phyloP scores from a whole-genome alignment of 225 moss, liverwort and hornwort species.

The Asterella californica region DNA sequence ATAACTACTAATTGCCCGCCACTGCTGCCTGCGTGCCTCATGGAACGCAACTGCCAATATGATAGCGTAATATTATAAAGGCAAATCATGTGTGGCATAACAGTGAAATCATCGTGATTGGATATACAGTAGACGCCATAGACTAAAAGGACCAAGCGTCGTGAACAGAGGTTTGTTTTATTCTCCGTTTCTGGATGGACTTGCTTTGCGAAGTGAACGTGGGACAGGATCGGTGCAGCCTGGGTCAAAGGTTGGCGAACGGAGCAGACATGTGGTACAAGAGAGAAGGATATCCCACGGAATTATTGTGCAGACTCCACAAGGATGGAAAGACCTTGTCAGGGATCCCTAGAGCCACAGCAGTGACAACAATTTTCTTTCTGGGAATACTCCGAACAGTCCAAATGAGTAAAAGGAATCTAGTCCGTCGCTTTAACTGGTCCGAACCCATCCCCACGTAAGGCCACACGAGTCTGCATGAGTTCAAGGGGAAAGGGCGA shows the following conservation, averaged over 20 bases:
- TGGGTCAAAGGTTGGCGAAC: background rate
- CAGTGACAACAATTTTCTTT: background rate
- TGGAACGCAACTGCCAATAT: background rate
- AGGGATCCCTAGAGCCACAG: background rate
- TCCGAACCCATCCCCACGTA: slow-evolving; percentile 5
- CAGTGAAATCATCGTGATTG: background rate
- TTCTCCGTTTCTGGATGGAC: background rate
- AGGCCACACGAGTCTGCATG: background rate
- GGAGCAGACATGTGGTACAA: background rate
- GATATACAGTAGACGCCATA: background rate
- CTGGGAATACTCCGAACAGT: background rate
- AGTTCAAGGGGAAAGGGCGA: background rate
- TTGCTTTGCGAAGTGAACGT: background rate
- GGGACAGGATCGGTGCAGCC: background rate
- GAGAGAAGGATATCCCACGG: too few relatives aligned
- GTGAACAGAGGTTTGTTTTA: background rate
- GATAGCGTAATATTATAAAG: background rate
- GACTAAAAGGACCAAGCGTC: background rate
- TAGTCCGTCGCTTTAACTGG: slow-evolving; percentile 1
- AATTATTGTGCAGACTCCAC: slow-evolving; percentile 1
- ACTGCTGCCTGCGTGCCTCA: background rate
- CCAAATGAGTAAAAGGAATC: slow-evolving; percentile 2
- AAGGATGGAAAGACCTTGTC: background rate
- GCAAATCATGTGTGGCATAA: background rate
- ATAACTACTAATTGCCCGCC: slow-evolving; percentile 6